phyloP scores from a whole-genome alignment of 2,329 filamentous ascomycete species.

The Rhexocercosporidium sp. region DNA sequence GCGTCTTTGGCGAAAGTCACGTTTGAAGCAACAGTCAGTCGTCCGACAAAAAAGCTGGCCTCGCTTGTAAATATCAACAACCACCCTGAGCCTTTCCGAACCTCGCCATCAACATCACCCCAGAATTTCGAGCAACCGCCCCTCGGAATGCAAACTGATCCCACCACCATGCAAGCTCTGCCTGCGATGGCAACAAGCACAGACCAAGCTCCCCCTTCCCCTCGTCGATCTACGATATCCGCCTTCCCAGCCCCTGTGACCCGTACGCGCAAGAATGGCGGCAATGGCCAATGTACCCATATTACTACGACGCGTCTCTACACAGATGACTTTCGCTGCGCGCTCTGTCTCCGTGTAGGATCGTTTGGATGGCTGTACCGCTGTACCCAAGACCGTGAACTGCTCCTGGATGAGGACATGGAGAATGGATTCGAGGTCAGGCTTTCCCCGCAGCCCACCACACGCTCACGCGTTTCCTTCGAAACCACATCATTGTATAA shows the following conservation, averaged over 20 bases:
- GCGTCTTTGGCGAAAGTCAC: neutral
- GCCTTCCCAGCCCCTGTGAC: neutral
- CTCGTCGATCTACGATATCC: constrained; percentile 5
- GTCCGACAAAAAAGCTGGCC: neutral
- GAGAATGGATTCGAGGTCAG: constrained; percentile 40
- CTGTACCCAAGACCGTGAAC: constrained; percentile 69
- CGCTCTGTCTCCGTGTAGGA: constrained; percentile 59
- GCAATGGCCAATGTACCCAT: constrained; percentile 62
- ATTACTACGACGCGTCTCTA: constrained; percentile 71
- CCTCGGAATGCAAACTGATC: neutral
- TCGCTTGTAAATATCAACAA: constrained; percentile 14
- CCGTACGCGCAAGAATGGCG: neutral
- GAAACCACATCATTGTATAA: neutral
- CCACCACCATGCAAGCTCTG: neutral
- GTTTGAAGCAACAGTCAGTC: neutral
- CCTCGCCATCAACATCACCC: neutral
- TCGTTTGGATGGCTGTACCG: constrained; percentile 74
- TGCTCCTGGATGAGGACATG: constrained; percentile 47
- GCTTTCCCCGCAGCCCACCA: neutral
- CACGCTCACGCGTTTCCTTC: neutral
- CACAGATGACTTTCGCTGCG: constrained; percentile 57
- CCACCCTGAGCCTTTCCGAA: neutral
- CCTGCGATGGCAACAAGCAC: neutral
- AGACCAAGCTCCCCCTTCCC: constrained; percentile 1
- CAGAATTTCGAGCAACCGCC: neutral